A percentile compares a stretch with the other conserved stretches of the same genome.
phyloP scores from a whole-genome alignment of 768 basidiomycete species.

The Naematelia aurantialba region DNA sequence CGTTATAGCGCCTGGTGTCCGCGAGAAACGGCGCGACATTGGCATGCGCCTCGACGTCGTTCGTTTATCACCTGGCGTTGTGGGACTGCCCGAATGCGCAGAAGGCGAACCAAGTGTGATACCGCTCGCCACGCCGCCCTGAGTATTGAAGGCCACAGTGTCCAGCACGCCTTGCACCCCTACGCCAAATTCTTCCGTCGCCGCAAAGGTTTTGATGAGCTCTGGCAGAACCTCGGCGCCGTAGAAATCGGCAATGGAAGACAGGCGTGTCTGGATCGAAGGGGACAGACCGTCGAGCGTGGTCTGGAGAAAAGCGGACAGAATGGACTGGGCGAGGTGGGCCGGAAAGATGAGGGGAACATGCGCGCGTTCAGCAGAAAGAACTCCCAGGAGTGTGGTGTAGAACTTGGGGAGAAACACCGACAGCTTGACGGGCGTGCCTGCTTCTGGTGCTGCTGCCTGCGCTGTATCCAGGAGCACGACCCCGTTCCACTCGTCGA shows the following conservation, averaged over 20 bases:
- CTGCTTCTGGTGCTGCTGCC: constrained; percentile 1
- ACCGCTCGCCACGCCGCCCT: constrained; percentile 34
- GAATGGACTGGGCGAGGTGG: constrained; percentile 67
- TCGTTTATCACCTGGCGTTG: constrained; percentile 12
- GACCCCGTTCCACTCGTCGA: constrained; percentile 67
- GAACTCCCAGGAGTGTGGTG: constrained; percentile 60
- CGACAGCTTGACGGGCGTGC: constrained; percentile 52
- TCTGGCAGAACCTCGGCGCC: constrained; percentile 64
- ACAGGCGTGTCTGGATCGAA: constrained; percentile 72
- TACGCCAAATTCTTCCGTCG: constrained; percentile 78
- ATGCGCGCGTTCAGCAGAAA: constrained; percentile 67
- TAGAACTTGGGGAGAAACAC: constrained; percentile 75
- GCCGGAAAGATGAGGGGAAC: constrained; percentile 81
- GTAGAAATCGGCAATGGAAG: constrained; percentile 64
- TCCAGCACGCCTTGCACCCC: constrained; percentile 72
- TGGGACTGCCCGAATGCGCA: constrained; percentile 14
- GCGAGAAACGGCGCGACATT: constrained; percentile 37
- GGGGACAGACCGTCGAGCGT: constrained; percentile 76
- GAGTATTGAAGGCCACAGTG: constrained; percentile 56
- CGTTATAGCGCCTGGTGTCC: constrained; percentile 12
- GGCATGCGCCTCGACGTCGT: constrained; percentile 11
- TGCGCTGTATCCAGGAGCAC: constrained; percentile 51
- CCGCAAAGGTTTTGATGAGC: constrained; percentile 66
- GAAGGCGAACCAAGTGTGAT: constrained; percentile 5
- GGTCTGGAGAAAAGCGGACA: constrained; percentile 73